Base-by-base conservation (phyloP, 345 rosid genomes). In the Cochlearia excelsa region DNA sequence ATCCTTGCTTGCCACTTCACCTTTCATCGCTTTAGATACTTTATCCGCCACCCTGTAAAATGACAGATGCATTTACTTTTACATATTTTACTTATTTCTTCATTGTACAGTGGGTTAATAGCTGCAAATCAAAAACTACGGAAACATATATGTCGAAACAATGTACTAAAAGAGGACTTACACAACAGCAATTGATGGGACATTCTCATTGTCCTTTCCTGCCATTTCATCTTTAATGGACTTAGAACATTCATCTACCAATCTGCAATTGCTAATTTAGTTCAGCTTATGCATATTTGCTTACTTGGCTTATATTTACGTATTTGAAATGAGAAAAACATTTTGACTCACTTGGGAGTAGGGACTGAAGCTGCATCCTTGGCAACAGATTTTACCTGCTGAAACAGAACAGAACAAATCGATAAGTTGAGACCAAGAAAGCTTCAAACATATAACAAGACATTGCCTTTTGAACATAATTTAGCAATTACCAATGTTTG, bases 21-120 rank as follows among this genome's bases (percentile, higher is more conserved):
- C 59, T 58, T 74, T 63, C 16, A 61, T 45, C 2, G 82, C 68
- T 73, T 82, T 81, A 54, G 79, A 66, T 64, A 63, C 76, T 57
- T 71, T 66, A 46, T 84, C 84, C 33, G 49, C 67, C 64, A 72
- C 72, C 69, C 97, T 90, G 83, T 66, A 78, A 65, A 33, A 29
- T 61, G 16, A 61, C 57, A 38, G 44, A 59, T 31, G 38, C 39
- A 57, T 4, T 1, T 16, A 50, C 2, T 26, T 37, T 41, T 62
- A 62, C 27, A 38, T 33, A 54, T 59, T 5, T 10, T 45, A 37
- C 8, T 52, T 28, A 57, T 28, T 49, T 27, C 46, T 3, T 49
- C 39, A 41, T 34, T 59, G 26, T 29, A 31, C 39, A 47, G 39
- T 43, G 6, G 23, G 23, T 16, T 16, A 0, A 16, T 16, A 16